A percentile compares a stretch with the other conserved stretches of the same genome.
phyloP scores from a whole-genome alignment of 805 yeast genomes.

The Candida gorgasii region DNA sequence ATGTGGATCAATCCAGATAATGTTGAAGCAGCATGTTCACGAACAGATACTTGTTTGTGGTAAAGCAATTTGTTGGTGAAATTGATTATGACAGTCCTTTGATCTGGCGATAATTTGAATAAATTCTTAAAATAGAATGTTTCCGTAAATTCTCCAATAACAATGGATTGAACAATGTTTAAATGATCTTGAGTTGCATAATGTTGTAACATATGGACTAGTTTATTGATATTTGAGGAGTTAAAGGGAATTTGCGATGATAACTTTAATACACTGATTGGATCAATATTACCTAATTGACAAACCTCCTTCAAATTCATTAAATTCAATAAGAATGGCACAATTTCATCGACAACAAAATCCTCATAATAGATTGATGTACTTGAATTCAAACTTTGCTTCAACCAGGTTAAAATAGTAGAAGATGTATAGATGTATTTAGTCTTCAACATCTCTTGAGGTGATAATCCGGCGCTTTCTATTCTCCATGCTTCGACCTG shows the following conservation, averaged over 20 bases:
- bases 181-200: conserved; percentile 30
- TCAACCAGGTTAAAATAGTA: conserved; percentile 63
- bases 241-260: conserved; percentile 46
- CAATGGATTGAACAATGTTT: conserved; percentile 52
- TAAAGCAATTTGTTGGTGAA: conserved; percentile 55
- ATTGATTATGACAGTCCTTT: conserved; percentile 51
- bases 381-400: conserved; percentile 53
- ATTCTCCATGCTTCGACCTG: conserved; percentile 44
- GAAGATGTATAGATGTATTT: conserved; percentile 64
- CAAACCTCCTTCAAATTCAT: conserved; percentile 78
- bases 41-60: conserved; percentile 68
- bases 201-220: conserved; percentile 42
- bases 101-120: conserved; percentile 48
- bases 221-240: conserved; percentile 18
- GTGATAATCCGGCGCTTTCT: conserved; percentile 36
- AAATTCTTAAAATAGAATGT: conserved; percentile 70
- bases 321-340: conserved; percentile 69
- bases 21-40: conserved; percentile 70
- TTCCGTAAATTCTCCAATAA: conserved; percentile 70
- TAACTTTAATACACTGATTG: conserved; percentile 45
- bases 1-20: conserved; percentile 80
- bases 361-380: conserved; percentile 55
- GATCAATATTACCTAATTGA: conserved; percentile 61
- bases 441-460: conserved; percentile 60
- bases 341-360: conserved; percentile 47